A percentile compares a stretch with the other conserved stretches of the same genome.
Conservation (phyloP, 306 rosid genomes). For the Prunus dulcis region DNA sequence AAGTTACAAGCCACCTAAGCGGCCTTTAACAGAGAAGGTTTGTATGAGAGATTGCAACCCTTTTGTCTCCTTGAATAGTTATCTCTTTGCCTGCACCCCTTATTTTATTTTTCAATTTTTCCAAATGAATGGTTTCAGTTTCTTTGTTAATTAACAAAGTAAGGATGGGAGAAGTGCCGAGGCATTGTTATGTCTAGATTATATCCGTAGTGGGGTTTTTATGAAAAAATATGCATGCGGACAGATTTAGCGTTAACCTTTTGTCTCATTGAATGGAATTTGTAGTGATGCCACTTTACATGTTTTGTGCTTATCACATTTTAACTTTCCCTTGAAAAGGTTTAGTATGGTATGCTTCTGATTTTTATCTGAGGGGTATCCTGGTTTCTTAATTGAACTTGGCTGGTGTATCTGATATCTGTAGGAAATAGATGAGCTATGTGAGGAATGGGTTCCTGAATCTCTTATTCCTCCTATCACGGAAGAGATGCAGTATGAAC, state of each 20-base stretch:
- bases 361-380: conserved; percentile 1
- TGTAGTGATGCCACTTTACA: neutral
- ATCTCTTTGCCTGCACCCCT: neutral
- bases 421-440: conserved; percentile 92
- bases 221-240: neutral
- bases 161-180: neutral
- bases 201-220: neutral
- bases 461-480: conserved; percentile 81
- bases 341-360: neutral
- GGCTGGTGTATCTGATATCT: neutral
- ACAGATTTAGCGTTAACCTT: neutral
- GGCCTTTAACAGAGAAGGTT: conserved; percentile 87
- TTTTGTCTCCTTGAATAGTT: neutral
- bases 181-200: neutral
- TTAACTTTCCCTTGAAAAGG: neutral
- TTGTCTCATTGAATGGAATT: neutral
- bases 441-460: conserved; percentile 95
- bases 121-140: neutral
- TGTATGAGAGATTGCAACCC: conserved; percentile 12
- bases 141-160: neutral
- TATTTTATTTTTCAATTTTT: neutral
- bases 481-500: conserved; percentile 64
- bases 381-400: conserved; percentile 10
- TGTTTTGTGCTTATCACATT: neutral
- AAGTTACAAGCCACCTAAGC: conserved; percentile 96